Conservation (phyloP, 257 asterid genomes). For the Plectranthus barbatus region DNA sequence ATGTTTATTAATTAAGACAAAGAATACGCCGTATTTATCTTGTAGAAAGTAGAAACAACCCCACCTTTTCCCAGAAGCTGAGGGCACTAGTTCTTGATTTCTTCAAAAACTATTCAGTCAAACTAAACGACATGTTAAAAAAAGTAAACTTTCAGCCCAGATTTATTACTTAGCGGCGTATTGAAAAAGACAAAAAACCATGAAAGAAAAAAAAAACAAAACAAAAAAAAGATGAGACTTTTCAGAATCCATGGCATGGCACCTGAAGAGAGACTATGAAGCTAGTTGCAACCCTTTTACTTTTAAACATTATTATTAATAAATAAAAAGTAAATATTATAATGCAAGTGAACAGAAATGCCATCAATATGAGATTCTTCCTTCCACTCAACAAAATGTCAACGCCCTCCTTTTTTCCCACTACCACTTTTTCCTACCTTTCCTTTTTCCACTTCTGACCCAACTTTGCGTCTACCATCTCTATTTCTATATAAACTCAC, state of each 20-base stretch:
- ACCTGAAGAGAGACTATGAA: conserved; percentile 24
- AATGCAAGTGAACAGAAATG: conserved; percentile 18
- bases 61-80: too few species aligned
- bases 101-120: too few species aligned
- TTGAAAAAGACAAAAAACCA: too few species aligned
- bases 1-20: too few species aligned
- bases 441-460: not conserved
- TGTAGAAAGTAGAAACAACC: too few species aligned
- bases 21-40: too few species aligned
- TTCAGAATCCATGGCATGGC: conserved; percentile 13
- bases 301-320: not conserved
- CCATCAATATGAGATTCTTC: conserved; percentile 17
- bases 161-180: too few species aligned
- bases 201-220: too few species aligned
- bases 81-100: too few species aligned
- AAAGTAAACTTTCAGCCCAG: too few species aligned
- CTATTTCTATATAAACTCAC: not conserved
- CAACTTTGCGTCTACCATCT: not conserved
- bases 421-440: not conserved
- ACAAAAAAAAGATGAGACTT: conserved; percentile 2
- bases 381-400: conserved; percentile 33
- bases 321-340: not conserved
- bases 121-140: too few species aligned
- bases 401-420: conserved; percentile 29
- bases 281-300: not conserved